phyloP scores from a whole-genome alignment of 805 yeast species.

The Monosporozyma yasuniensis region DNA sequence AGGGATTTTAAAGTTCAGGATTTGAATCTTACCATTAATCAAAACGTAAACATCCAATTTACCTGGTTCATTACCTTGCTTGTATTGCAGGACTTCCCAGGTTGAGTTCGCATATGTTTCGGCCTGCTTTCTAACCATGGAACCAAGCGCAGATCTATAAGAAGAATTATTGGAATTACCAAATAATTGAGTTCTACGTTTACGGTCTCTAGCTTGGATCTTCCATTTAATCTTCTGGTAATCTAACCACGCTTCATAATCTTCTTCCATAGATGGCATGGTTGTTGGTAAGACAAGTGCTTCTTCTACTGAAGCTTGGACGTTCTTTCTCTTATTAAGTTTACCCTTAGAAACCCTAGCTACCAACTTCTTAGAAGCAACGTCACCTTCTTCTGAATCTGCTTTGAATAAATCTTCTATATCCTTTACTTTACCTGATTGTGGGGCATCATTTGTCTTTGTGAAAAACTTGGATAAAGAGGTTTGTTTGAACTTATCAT shows the following conservation, averaged over 20 bases:
- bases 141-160: conserved; percentile 54
- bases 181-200: conserved; percentile 66
- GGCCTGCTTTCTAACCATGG: conserved; percentile 66
- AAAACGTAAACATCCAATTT: conserved; percentile 62
- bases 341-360: conserved; percentile 34
- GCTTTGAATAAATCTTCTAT: conserved; percentile 60
- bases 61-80: conserved; percentile 55
- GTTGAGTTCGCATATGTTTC: conserved; percentile 65
- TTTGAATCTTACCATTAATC: conserved; percentile 65
- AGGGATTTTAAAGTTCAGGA: conserved; percentile 63
- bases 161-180: conserved; percentile 52
- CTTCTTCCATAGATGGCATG: conserved; percentile 55
- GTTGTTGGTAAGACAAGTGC: conserved; percentile 33
- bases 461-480: conserved; percentile 51
- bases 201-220: conserved; percentile 60
- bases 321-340: conserved; percentile 24
- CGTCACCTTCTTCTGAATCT: conserved; percentile 14
- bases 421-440: conserved; percentile 42
- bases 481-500: conserved; percentile 66
- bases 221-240: conserved; percentile 88
- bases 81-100: conserved; percentile 82
- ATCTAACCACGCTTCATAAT: conserved; percentile 57
- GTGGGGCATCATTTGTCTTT: conserved; percentile 35
- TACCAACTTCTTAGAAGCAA: conserved; percentile 16
- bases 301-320: conserved; percentile 38